These are phyloP conservation scores for Lippia alba DNA, from an alignment of 305 asterid species.

Conservation along the genomic window DNA sequence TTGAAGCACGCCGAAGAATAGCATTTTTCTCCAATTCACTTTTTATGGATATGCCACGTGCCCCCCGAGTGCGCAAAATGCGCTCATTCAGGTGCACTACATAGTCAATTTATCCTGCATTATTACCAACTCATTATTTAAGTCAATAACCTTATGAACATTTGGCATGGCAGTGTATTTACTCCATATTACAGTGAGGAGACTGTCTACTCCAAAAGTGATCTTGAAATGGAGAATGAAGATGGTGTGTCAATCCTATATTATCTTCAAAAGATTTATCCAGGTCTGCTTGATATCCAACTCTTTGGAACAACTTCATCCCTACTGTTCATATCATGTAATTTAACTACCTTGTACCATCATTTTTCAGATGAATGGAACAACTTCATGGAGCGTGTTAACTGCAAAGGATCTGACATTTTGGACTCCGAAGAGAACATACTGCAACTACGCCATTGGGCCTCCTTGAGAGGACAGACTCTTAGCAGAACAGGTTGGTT, in stretches of 20 bases:
- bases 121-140: conserved; percentile 17
- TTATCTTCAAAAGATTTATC: conserved; percentile 91
- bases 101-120: conserved; percentile 22
- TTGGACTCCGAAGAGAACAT: conserved; percentile 90
- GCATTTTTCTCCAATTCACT: conserved; percentile 93
- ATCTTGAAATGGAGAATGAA: conserved; percentile 97
- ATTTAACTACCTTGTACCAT: conserved; percentile 24
- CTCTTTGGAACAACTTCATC: not conserved
- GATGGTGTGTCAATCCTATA: conserved; percentile 92
- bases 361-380: conserved; percentile 87
- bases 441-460: conserved; percentile 99
- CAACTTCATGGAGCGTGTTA: conserved; percentile 91
- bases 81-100: conserved; percentile 84
- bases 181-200: conserved; percentile 99
- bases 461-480: conserved; percentile 98
- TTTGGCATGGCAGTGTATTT: conserved; percentile 77
- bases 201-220: conserved; percentile 92
- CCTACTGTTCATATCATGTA: conserved; percentile 4
- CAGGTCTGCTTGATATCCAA: conserved; percentile 64
- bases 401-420: conserved; percentile 72
- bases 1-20: conserved; percentile 96
- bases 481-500: conserved; percentile 88
- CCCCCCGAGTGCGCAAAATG: conserved; percentile 99
- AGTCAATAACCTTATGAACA: conserved; percentile 34
- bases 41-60: conserved; percentile 98